These are phyloP conservation scores for Aspergillus sp. DNA, from an alignment of 2,329 filamentous ascomycete species.

Conservation along the genomic window DNA sequence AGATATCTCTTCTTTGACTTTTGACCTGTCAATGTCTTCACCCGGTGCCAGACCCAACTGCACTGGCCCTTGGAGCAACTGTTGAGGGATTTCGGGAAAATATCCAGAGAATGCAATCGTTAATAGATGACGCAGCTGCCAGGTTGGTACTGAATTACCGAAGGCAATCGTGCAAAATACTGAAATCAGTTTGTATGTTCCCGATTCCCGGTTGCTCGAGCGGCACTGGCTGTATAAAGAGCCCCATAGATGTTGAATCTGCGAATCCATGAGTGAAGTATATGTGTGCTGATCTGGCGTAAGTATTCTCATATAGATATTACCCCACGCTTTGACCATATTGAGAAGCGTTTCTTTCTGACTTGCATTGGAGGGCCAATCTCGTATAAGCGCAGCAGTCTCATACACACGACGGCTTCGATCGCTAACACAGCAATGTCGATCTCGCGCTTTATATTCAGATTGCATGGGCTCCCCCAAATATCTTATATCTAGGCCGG, in stretches of 20 bases:
- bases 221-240: conserved; percentile 18
- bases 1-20: background rate
- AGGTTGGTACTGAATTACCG: background rate
- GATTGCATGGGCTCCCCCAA: background rate
- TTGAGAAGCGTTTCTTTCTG: background rate
- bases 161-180: conserved; percentile 21
- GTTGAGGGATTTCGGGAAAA: background rate
- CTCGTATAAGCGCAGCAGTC: background rate
- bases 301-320: background rate
- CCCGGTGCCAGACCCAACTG: background rate
- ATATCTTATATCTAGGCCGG: background rate
- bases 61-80: background rate
- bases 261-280: background rate
- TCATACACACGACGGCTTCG: background rate
- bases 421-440: background rate
- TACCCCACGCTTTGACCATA: background rate
- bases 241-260: conserved; percentile 1
- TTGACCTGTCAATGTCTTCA: background rate
- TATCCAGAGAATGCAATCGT: background rate
- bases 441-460: background rate
- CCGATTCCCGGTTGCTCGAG: background rate
- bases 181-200: conserved; percentile 19
- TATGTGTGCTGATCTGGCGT: background rate
- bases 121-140: background rate
- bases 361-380: background rate